Evolutionary conservation across 805 yeast genomes (phyloP).

Genomic region (Ogataea philodendri): DNA sequence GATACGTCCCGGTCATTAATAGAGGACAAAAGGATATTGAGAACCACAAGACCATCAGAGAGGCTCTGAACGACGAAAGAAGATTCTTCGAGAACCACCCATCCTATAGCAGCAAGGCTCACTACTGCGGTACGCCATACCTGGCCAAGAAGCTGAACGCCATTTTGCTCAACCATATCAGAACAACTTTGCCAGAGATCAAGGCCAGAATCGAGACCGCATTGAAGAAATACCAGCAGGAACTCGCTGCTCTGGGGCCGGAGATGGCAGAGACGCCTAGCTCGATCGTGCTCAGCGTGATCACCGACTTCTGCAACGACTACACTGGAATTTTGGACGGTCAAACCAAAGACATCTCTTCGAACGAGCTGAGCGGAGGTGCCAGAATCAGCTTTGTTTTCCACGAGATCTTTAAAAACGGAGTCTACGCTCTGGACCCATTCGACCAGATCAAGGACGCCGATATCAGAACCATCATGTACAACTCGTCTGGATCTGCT

Average conservation of each 20-base stretch:
- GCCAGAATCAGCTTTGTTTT: slow-evolving; percentile 96
- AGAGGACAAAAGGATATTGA: slow-evolving; percentile 98
- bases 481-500: slow-evolving; percentile 93
- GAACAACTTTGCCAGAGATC: slow-evolving; percentile 86
- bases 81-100: slow-evolving; percentile 85
- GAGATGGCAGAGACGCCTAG: slow-evolving; percentile 87
- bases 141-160: slow-evolving; percentile 88
- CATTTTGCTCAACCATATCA: slow-evolving; percentile 85
- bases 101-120: slow-evolving; percentile 87
- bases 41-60: slow-evolving; percentile 78
- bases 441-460: slow-evolving; percentile 94
- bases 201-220: slow-evolving; percentile 86
- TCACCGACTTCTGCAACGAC: slow-evolving; percentile 89
- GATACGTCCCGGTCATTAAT: slow-evolving; percentile 95
- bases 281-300: slow-evolving; percentile 83
- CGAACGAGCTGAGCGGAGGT: slow-evolving; percentile 93
- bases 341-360: slow-evolving; percentile 83
- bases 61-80: slow-evolving; percentile 79
- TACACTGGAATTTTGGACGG: slow-evolving; percentile 90
- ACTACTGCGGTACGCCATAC: slow-evolving; percentile 98
- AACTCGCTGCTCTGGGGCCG: slow-evolving; percentile 77
- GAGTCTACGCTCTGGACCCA: slow-evolving; percentile 89
- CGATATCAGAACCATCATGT: slow-evolving; percentile 94
- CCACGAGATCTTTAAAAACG: slow-evolving; percentile 93
- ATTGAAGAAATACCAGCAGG: slow-evolving; percentile 78